phyloP scores from a whole-genome alignment of 2,329 filamentous ascomycete species.

The Venturia effusa region DNA sequence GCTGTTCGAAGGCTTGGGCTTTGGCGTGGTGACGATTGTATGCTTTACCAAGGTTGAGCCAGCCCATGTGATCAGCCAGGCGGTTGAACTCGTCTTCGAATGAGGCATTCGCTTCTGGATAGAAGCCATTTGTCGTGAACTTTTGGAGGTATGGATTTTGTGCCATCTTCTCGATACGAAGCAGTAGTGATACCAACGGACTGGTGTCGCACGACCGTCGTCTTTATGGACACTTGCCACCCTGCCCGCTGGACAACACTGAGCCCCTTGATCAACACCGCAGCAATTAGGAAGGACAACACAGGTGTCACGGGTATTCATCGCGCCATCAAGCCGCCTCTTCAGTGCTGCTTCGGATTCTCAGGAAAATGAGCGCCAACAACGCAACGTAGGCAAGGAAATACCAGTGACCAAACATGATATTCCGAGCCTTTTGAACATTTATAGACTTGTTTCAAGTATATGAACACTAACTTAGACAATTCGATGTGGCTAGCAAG shows the following conservation, averaged over 20 bases:
- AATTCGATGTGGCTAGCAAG: background rate
- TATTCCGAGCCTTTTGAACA: too few species aligned
- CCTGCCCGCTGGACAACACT: background rate
- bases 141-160: background rate
- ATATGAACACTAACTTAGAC: background rate
- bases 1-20: background rate
- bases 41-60: background rate
- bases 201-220: background rate
- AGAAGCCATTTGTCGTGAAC: constrained; percentile 5
- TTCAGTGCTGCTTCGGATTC: background rate
- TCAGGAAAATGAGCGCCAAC: background rate
- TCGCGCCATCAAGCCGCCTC: background rate
- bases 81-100: constrained; percentile 1
- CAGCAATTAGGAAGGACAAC: background rate
- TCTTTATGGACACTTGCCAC: background rate
- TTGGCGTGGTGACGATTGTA: background rate
- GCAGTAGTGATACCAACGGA: background rate
- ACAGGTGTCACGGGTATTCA: background rate
- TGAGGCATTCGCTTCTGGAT: background rate
- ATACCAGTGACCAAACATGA: background rate
- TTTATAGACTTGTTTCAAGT: background rate
- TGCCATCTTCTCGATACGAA: background rate
- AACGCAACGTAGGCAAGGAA: background rate
- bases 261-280: too few species aligned
- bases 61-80: background rate